Evolutionary conservation across 1,284 basidiomycete genomes (phyloP).

Genomic region (Malassezia vespertilionis): DNA sequence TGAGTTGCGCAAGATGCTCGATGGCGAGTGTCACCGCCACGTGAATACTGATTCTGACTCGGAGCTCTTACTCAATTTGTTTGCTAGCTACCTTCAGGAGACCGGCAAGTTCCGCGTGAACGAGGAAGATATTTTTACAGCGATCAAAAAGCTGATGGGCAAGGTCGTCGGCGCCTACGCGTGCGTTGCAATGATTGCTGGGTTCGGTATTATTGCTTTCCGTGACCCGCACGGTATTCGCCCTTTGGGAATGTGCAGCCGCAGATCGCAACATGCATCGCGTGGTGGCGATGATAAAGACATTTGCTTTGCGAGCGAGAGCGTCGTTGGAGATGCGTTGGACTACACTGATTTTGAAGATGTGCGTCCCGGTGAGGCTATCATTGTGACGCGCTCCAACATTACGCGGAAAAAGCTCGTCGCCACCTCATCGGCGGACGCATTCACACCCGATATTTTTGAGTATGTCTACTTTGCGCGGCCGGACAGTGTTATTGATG

Average conservation of each 20-base stretch:
- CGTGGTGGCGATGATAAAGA: constrained; percentile 51
- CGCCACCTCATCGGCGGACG: constrained; percentile 21
- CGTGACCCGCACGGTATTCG: constrained; percentile 98
- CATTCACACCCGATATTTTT: constrained; percentile 76
- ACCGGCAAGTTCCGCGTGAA: constrained; percentile 99
- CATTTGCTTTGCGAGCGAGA: constrained; percentile 88
- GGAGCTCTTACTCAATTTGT: constrained; percentile 89
- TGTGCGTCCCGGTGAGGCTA: constrained; percentile 80
- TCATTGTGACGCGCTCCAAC: constrained; percentile 66
- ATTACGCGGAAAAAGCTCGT: constrained; percentile 37
- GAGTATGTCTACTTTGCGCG: constrained; percentile 98
- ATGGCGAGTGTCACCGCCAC: constrained; percentile 90
- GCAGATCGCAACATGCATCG: constrained; percentile 22
- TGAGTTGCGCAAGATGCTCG: constrained; percentile 77
- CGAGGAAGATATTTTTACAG: constrained; percentile 96
- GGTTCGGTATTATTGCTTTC: constrained; percentile 96
- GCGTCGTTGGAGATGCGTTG: constrained; percentile 84
- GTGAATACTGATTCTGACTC: constrained; percentile 99
- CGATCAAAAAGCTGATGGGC: constrained; percentile 76
- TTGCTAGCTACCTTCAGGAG: constrained; percentile 92
- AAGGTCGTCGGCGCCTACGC: constrained; percentile 87
- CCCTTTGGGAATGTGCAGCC: constrained; percentile 54
- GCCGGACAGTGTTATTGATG: constrained; percentile 93
- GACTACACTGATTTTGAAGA: constrained; percentile 88
- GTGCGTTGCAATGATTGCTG: constrained; percentile 93